These are phyloP conservation scores for Phytophthora tubulina DNA, from an alignment of 352 stramenopile species.

Conservation along the genomic window DNA sequence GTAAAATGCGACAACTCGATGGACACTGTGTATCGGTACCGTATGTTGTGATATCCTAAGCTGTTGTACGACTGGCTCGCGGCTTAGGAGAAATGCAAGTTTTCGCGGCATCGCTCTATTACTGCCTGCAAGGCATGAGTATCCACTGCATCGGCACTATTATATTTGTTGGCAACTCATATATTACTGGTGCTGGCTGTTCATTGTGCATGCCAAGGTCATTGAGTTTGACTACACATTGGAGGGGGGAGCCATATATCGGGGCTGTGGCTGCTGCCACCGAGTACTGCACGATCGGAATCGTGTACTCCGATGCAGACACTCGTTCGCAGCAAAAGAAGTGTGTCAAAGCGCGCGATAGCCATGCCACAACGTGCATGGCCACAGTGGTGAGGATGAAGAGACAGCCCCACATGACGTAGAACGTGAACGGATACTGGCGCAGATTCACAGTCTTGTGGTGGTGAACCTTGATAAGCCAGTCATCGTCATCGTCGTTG, in stretches of 20 bases:
- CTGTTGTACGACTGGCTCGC: background rate
- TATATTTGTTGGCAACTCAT: background rate
- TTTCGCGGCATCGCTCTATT: conserved; percentile 2
- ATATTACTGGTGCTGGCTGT: background rate
- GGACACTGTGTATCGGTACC: conserved; percentile 9
- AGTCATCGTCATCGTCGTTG: conserved; percentile 30
- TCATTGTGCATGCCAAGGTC: background rate
- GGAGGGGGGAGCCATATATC: conserved; percentile 28
- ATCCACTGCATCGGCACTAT: background rate
- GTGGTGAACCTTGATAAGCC: conserved; percentile 37
- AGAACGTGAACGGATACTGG: conserved; percentile 54
- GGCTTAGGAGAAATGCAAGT: conserved; percentile 23
- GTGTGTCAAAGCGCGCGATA: conserved; percentile 56
- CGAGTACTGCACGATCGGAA: conserved; percentile 49
- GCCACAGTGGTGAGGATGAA: conserved; percentile 64
- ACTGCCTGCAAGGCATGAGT: background rate
- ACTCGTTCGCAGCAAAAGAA: conserved; percentile 80
- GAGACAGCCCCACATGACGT: conserved; percentile 51
- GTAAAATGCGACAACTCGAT: conserved; percentile 30
- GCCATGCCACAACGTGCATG: conserved; percentile 59
- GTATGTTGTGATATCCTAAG: conserved; percentile 32
- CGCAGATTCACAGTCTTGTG: conserved; percentile 42
- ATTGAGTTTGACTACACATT: conserved; percentile 17
- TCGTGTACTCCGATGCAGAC: conserved; percentile 57
- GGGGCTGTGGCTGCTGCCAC: conserved; percentile 9